Base-by-base conservation (phyloP, 2,329 filamentous ascomycete species). In the Arthrobotrys pseudoclavata region DNA sequence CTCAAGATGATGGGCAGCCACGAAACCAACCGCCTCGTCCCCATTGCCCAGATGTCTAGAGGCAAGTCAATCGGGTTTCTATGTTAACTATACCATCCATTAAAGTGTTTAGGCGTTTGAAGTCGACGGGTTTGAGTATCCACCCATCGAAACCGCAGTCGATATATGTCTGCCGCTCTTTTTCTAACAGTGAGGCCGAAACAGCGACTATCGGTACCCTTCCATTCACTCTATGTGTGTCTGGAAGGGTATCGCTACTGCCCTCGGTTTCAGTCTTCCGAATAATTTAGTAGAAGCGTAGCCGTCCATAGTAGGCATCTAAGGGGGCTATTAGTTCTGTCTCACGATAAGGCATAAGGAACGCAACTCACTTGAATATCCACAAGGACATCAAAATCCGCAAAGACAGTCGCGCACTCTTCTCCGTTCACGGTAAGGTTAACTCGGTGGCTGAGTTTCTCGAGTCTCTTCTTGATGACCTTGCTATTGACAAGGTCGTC, bases 231-330 rank as follows among this genome's bases (percentile, higher is more conserved):
- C 81, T 2, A 90, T 90, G 79, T 40, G 78, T 68, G 90, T 85
- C 0, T 84, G 81, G 0, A 92, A 94, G 50, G 12, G 63, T 60
- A 22, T 68, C 52, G 4, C 22, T 29, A 91, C 86, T 0, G 85
- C 24, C 84, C 5, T 81, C 82, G 52, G 88, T 87, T 82, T 96
- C 93, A 66, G 87, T 90, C 0, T 89, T 89, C 26, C 94, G 87
- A 79, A 97, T 97, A 87, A 93, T 91, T 93, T 94, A 0, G 93
- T 92, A 15, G 93, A 93, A 2, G 88, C 89, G 26, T 94, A 87
- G 13, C 94, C 94, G 82, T 97, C 93, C 3, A 96, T 91, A 34
- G 97, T 96, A 18, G 94, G 93, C 94, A 97, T 97, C 93, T 96
- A 68, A 53, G 12, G 20, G 1, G 20, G 1, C 50, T 12, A 55